Conservation (phyloP, 177 flowering plant genomes). For the Vitis hybrid region DNA sequence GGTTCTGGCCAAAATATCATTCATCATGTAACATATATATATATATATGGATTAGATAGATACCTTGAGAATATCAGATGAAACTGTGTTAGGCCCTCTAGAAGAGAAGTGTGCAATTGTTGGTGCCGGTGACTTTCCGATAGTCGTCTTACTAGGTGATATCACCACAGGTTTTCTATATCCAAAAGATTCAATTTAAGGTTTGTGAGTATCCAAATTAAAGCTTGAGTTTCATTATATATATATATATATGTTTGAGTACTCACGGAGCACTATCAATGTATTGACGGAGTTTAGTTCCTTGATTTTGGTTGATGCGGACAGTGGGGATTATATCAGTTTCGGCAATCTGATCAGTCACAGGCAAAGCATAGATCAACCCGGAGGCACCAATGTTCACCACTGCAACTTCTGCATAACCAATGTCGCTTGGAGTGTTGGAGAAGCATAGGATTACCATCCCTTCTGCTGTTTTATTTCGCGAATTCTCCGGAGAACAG, state of each 20-base stretch:
- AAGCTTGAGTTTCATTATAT: no score
- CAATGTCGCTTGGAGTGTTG: conserved; percentile 28
- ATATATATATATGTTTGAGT: no score
- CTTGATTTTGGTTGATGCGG: conserved; percentile 45
- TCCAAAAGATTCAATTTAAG: not conserved
- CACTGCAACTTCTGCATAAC: conserved; percentile 43
- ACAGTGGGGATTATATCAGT: conserved; percentile 54
- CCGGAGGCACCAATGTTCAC: conserved; percentile 38
- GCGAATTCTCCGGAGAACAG: conserved; percentile 34
- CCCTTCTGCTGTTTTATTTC: conserved; percentile 21
- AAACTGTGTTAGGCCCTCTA: conserved; percentile 70
- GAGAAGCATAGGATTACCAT: conserved; percentile 57
- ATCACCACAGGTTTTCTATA: conserved; percentile 37
- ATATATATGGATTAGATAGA: not conserved
- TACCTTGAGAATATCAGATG: conserved; percentile 80
- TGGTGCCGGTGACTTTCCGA: conserved; percentile 56
- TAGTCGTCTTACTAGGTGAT: conserved; percentile 35
- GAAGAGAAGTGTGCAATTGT: conserved; percentile 61
- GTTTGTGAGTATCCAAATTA: not conserved
- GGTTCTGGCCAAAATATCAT: not conserved
- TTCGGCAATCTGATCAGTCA: conserved; percentile 33
- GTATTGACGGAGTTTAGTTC: conserved; percentile 43
- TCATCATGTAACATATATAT: not conserved
- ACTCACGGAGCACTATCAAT: conserved; percentile 4
- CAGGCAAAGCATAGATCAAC: conserved; percentile 47